Evolutionary conservation across 2,329 filamentous ascomycete species (phyloP), one percentile per base, ranked within the genome.

Genomic region (Aspergillus phoenicis): DNA sequence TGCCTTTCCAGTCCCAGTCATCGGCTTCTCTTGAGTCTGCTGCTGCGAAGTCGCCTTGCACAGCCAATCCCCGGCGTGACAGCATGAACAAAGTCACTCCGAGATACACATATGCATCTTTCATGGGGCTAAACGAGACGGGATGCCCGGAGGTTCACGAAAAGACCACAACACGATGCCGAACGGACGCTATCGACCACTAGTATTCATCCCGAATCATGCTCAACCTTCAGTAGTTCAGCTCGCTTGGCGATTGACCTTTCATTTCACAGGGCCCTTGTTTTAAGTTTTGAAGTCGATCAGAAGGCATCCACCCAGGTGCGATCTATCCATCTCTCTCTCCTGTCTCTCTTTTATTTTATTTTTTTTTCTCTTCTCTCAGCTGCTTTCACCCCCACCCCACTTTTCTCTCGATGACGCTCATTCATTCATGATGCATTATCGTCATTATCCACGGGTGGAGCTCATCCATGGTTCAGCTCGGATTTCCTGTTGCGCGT

Each of bases 401-500:
- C 33, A 36, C 33, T 36, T 36, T 36, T 36, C 33, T 11, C 5
- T 13, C 33, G 11, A 36, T 36, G 33, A 20, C 51, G 33, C 26
- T 52, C 30, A 15, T 38, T 52, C 22, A 11, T 38, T 20, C 26
- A 17, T 36, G 49, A 30, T 33, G 11, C 15, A 30, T 52, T 7
- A 39, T 33, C 24, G 38, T 54, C 51, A 6, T 22, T 39, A 22
- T 36, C 38, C 22, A 8, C 33, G 45, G 30, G 58, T 63, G 62
- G 61, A 62, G 57, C 58, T 13, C 59, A 51, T 57, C 54, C 54
- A 41, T 64, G 59, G 62, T 64, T 64, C 62, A 59, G 56, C 52
- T 49, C 57, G 45, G 33, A 36, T 60, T 45, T 54, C 52, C 47
- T 55, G 52, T 51, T 61, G 41, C 41, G 17, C 48, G 59, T 58